These are phyloP conservation scores for Diutina mesorugosa DNA, from an alignment of 1,139 yeast genomes.

Conservation along the genomic window DNA sequence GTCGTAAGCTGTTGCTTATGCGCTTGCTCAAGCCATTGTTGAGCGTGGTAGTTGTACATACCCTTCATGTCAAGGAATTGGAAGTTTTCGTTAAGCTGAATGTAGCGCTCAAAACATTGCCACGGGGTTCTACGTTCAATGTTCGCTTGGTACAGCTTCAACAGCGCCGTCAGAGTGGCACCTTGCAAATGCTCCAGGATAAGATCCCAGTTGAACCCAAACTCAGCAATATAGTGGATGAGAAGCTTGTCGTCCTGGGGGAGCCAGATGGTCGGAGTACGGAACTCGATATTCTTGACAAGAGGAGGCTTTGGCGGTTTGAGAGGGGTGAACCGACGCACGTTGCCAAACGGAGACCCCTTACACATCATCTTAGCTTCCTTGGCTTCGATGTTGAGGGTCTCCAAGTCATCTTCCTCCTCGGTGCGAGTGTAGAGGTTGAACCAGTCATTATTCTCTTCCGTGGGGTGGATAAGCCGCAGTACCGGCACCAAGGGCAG, in stretches of 20 bases:
- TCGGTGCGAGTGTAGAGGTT: slow-evolving; percentile 20
- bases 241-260: slow-evolving; percentile 84
- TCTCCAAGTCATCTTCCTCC: background rate
- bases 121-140: slow-evolving; percentile 94
- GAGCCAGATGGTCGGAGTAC: slow-evolving; percentile 92
- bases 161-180: slow-evolving; percentile 29
- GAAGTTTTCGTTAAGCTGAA: slow-evolving; percentile 81
- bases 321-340: slow-evolving; percentile 43
- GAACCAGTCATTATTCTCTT: slow-evolving; percentile 51
- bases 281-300: slow-evolving; percentile 57
- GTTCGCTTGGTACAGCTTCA: slow-evolving; percentile 62
- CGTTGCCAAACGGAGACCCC: slow-evolving; percentile 1
- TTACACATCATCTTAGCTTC: background rate
- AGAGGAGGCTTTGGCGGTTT: slow-evolving; percentile 88
- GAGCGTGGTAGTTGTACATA: slow-evolving; percentile 70
- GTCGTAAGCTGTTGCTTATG: slow-evolving; percentile 80
- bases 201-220: slow-evolving; percentile 86
- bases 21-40: slow-evolving; percentile 86
- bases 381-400: background rate
- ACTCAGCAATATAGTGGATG: slow-evolving; percentile 73
- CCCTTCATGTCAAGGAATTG: slow-evolving; percentile 85
- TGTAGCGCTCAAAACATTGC: slow-evolving; percentile 96
- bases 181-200: slow-evolving; percentile 68
- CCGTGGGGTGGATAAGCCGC: slow-evolving; percentile 46
- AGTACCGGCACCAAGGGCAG: slow-evolving; percentile 36